These are phyloP conservation scores for Penicillium sp. DNA, from an alignment of 2,329 filamentous ascomycete genomes.

Conservation along the genomic window DNA sequence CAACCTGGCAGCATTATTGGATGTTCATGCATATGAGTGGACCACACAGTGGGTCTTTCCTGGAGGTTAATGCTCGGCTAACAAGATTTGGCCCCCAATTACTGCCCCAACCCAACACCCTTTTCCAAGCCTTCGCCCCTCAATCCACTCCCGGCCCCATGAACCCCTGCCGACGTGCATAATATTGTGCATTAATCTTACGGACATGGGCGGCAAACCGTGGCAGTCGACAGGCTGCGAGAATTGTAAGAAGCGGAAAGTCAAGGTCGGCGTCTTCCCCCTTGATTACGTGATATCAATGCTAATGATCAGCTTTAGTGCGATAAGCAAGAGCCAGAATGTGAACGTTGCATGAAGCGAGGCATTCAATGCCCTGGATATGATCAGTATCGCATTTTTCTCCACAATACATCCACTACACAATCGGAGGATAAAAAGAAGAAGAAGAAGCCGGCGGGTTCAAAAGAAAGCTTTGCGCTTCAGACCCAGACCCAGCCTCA, in stretches of 20 bases:
- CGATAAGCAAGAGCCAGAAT: slow-evolving; percentile 6
- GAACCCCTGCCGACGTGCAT: background rate
- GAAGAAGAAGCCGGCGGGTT: background rate
- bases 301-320: background rate
- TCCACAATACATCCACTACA: background rate
- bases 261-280: background rate
- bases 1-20: background rate
- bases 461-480: background rate
- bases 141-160: background rate
- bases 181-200: too few relatives aligned
- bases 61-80: background rate
- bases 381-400: background rate
- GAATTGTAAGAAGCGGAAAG: slow-evolving; percentile 2
- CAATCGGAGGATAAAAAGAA: background rate
- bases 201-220: slow-evolving; percentile 3
- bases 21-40: background rate
- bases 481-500: background rate
- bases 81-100: background rate
- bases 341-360: background rate
- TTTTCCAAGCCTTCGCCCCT: background rate
- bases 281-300: background rate
- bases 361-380: slow-evolving; percentile 4
- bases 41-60: background rate
- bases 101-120: background rate
- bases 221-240: slow-evolving; percentile 4